A percentile compares a stretch with the other conserved stretches of the same genome.
phyloP scores from a whole-genome alignment of 225 moss, liverwort and hornwort species.

The Anthoceros angustus region DNA sequence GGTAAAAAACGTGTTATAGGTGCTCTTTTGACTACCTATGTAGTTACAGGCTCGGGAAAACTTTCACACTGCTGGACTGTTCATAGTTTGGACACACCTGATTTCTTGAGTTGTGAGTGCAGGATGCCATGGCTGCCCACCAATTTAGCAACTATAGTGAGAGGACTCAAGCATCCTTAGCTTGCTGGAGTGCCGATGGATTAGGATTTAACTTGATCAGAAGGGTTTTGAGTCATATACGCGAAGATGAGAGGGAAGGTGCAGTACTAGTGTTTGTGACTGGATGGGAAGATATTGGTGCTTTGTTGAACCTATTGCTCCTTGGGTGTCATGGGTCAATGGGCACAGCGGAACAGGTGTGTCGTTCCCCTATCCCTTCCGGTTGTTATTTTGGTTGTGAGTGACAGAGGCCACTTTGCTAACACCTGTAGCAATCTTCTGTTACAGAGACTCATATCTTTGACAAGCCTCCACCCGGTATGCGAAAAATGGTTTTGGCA shows the following conservation, averaged over 20 bases:
- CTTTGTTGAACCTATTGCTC: conserved; percentile 61
- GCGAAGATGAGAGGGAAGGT: conserved; percentile 44
- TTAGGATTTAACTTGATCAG: conserved; percentile 74
- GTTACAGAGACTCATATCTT: conserved; percentile 56
- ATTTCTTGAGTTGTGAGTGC: background rate
- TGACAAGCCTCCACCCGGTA: conserved; percentile 51
- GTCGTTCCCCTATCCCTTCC: background rate
- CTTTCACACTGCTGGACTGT: too few relatives aligned
- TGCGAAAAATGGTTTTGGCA: conserved; percentile 92
- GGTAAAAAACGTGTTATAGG: too few relatives aligned
- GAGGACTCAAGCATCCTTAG: conserved; percentile 61
- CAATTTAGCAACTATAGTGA: conserved; percentile 39
- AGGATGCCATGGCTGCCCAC: conserved; percentile 46
- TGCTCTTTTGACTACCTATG: too few relatives aligned
- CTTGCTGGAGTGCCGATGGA: conserved; percentile 82
- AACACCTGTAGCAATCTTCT: background rate
- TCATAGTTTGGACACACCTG: too few relatives aligned
- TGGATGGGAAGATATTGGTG: conserved; percentile 81
- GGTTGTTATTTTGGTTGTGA: background rate
- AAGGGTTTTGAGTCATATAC: conserved; percentile 54
- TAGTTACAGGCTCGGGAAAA: too few relatives aligned
- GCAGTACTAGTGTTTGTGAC: conserved; percentile 91
- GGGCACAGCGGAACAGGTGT: conserved; percentile 56
- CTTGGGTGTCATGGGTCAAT: conserved; percentile 90
- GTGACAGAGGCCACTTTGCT: too few relatives aligned